A percentile compares a stretch with the other conserved stretches of the same genome.
Evolutionary conservation across 139 green algal genomes (phyloP).

Genomic region (Pleodorina starrii): DNA sequence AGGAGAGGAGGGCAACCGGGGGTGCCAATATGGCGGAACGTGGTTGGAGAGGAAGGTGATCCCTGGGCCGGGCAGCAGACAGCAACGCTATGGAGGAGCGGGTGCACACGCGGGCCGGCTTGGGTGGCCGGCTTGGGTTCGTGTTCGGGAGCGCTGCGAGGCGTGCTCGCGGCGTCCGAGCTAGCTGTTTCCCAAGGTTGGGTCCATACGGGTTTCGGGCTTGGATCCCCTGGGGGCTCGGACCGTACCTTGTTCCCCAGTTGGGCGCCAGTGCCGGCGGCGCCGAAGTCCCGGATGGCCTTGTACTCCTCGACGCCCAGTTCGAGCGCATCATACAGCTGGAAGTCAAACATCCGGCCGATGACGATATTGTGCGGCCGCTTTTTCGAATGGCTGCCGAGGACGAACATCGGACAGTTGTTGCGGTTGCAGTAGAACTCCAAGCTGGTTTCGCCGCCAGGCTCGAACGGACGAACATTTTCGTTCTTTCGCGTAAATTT

Average conservation of each 20-base stretch:
- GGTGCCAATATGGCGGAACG: too few relatives aligned
- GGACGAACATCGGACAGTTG: conserved; percentile 85
- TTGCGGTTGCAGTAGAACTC: conserved; percentile 81
- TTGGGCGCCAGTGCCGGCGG: conserved; percentile 49
- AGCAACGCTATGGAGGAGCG: too few relatives aligned
- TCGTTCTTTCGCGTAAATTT: conserved; percentile 89
- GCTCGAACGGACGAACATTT: conserved; percentile 90
- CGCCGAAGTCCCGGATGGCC: conserved; percentile 64
- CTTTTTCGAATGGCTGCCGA: conserved; percentile 96
- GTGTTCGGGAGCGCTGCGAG: too few relatives aligned
- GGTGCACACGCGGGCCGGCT: too few relatives aligned
- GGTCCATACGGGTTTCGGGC: too few relatives aligned
- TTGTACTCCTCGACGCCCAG: conserved; percentile 78
- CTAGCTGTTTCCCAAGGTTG: too few relatives aligned
- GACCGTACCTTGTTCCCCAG: conserved; percentile 68
- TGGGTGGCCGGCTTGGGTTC: too few relatives aligned
- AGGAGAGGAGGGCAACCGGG: too few relatives aligned
- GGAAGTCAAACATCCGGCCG: conserved; percentile 92
- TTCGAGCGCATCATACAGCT: conserved; percentile 92
- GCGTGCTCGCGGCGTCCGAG: too few relatives aligned
- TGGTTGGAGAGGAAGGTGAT: too few relatives aligned
- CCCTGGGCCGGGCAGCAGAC: too few relatives aligned
- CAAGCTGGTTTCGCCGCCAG: conserved; percentile 82
- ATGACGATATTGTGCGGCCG: conserved; percentile 95
- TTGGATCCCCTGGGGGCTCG: too few relatives aligned